Percentiles rank a stretch among this genome's conserved stretches.
These are phyloP conservation scores for Nemania serpens DNA, from an alignment of 2,329 filamentous ascomycete species.

Conservation along the genomic window DNA sequence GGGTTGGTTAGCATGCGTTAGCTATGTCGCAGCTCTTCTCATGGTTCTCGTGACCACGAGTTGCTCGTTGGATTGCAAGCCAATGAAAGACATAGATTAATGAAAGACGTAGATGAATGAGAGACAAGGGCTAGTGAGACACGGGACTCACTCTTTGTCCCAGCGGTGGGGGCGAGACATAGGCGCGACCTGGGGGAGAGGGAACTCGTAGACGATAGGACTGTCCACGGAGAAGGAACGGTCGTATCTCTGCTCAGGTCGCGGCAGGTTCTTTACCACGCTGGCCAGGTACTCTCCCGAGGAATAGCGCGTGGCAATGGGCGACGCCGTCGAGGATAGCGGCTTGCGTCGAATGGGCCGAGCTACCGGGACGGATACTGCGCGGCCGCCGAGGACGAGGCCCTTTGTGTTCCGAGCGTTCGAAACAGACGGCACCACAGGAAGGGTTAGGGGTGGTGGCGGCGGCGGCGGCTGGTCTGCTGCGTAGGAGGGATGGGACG, in stretches of 20 bases:
- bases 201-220: conserved; percentile 66
- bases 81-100: conserved; percentile 25
- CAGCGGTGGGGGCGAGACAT: conserved; percentile 30
- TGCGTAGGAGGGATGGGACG: conserved; percentile 8
- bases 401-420: conserved; percentile 38
- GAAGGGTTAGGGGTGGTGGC: conserved; percentile 23
- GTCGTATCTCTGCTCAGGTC: conserved; percentile 59
- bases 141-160: conserved; percentile 39
- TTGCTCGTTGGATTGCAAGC: conserved; percentile 35
- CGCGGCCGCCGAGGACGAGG: conserved; percentile 36
- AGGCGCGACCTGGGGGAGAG: conserved; percentile 36
- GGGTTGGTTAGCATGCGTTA: conserved; percentile 33
- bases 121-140: not conserved
- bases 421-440: conserved; percentile 37
- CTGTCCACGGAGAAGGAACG: conserved; percentile 62
- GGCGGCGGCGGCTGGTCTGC: conserved; percentile 32
- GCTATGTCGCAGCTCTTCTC: not conserved
- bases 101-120: not conserved
- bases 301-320: conserved; percentile 55
- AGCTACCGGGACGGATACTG: conserved; percentile 31
- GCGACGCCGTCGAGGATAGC: conserved; percentile 59
- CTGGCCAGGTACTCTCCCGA: conserved; percentile 45
- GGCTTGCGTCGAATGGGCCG: conserved; percentile 63
- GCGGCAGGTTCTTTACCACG: conserved; percentile 48
- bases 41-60: conserved; percentile 1